A percentile compares a stretch with the other conserved stretches of the same genome.
Evolutionary conservation across 768 basidiomycete genomes (phyloP).

Genomic region (Flagelloscypha sp.): DNA sequence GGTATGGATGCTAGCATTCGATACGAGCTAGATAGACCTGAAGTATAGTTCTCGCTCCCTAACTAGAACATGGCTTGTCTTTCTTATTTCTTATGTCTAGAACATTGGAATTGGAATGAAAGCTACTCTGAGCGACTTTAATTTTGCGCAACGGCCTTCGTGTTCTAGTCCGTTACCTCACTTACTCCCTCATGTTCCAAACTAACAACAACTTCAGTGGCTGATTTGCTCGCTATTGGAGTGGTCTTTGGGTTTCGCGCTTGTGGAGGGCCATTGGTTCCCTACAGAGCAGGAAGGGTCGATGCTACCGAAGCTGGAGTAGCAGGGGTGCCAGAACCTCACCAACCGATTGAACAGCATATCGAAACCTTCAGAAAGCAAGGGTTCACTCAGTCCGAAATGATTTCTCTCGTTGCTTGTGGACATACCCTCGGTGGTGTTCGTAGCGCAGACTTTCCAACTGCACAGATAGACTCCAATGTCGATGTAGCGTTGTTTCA

Average conservation of each 20-base stretch:
- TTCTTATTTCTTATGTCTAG: slow-evolving; percentile 19
- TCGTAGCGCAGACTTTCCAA: slow-evolving; percentile 6
- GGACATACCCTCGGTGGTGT: slow-evolving; percentile 8
- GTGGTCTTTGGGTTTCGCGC: slow-evolving; percentile 27
- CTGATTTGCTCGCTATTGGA: slow-evolving; percentile 36
- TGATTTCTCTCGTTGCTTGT: slow-evolving; percentile 11
- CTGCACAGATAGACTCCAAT: slow-evolving; percentile 4
- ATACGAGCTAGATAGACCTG: slow-evolving; percentile 34
- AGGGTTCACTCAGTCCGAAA: slow-evolving; percentile 9
- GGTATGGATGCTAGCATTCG: slow-evolving; percentile 44
- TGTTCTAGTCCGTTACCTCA: too few relatives aligned
- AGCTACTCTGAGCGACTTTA: slow-evolving; percentile 34
- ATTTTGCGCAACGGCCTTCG: slow-evolving; percentile 32
- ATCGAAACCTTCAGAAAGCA: slow-evolving; percentile 6
- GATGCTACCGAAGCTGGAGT: slow-evolving; percentile 27
- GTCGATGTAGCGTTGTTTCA: slow-evolving; percentile 22
- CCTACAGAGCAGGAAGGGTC: slow-evolving; percentile 24
- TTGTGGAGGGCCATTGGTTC: slow-evolving; percentile 43
- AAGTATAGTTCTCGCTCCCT: slow-evolving; percentile 21
- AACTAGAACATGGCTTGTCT: too few relatives aligned
- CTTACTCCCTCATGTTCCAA: too few relatives aligned
- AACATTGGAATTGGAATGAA: slow-evolving; percentile 42
- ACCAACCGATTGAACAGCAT: slow-evolving; percentile 7
- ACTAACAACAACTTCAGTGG: slow-evolving; percentile 20
- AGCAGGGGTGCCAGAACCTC: slow-evolving; percentile 3